These are phyloP conservation scores for Hordeum marinum DNA, from an alignment of 176 grass and related monocot genomes.

Conservation along the genomic window DNA sequence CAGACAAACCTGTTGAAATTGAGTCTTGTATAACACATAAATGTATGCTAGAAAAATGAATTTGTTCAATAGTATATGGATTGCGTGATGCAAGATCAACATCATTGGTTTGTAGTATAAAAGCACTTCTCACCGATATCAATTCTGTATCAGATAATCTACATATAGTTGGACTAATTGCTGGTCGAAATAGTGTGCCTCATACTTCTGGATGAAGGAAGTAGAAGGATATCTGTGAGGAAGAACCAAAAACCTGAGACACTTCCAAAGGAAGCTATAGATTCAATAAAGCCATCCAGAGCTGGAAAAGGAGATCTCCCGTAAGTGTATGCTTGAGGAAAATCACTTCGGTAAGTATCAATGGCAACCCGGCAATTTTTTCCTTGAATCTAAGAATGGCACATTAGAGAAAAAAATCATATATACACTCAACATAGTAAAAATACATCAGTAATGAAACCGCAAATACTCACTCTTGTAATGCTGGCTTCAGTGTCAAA, in stretches of 20 bases:
- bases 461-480: constrained; percentile 28
- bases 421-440: not conserved
- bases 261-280: constrained; percentile 74
- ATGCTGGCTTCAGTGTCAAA: constrained; percentile 77
- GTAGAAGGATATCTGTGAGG: constrained; percentile 8
- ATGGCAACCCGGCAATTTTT: constrained; percentile 29
- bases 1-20: not conserved
- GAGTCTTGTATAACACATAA: not conserved
- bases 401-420: constrained; percentile 12
- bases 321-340: constrained; percentile 39
- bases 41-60: not conserved
- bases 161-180: constrained; percentile 1
- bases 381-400: constrained; percentile 52
- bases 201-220: not conserved
- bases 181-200: not conserved
- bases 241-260: constrained; percentile 49
- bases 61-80: not conserved
- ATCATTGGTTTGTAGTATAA: not conserved
- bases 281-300: constrained; percentile 84
- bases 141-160: not conserved
- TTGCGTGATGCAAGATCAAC: not conserved
- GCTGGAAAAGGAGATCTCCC: constrained; percentile 91
- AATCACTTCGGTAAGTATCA: constrained; percentile 63
- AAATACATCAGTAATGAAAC: constrained; percentile 9
- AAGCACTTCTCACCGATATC: not conserved